Evolutionary conservation across 1,139 yeast species (phyloP).

Genomic region (Diutina scorzettiae): DNA sequence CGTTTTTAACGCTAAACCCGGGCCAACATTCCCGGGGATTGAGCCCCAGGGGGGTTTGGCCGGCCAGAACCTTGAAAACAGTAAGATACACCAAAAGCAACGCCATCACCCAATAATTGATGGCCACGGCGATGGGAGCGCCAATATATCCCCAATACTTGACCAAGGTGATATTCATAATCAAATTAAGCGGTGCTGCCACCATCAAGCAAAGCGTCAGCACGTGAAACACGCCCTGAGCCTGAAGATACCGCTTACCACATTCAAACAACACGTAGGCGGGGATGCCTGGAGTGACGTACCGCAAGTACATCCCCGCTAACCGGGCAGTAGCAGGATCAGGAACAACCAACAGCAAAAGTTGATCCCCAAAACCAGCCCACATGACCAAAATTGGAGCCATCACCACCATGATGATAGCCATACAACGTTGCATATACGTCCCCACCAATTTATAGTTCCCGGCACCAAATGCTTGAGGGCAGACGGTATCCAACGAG

Average conservation of each 20-base stretch:
- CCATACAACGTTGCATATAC: slow-evolving; percentile 42
- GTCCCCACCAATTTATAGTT: slow-evolving; percentile 40
- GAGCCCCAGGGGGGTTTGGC: slow-evolving; percentile 27
- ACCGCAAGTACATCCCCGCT: slow-evolving; percentile 39
- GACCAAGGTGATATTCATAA: slow-evolving; percentile 36
- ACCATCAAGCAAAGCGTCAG: slow-evolving; percentile 38
- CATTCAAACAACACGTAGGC: slow-evolving; percentile 43
- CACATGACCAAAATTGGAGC: slow-evolving; percentile 35
- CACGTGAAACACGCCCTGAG: slow-evolving; percentile 42
- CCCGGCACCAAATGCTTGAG: slow-evolving; percentile 67
- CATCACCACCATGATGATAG: slow-evolving; percentile 39
- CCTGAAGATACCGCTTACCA: slow-evolving; percentile 41
- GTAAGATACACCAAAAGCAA: slow-evolving; percentile 22
- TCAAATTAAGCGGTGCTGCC: slow-evolving; percentile 42
- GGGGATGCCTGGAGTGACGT: slow-evolving; percentile 43
- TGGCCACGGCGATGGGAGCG: slow-evolving; percentile 47
- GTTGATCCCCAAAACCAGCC: slow-evolving; percentile 33
- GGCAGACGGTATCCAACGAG: slow-evolving; percentile 53
- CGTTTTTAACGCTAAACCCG: slow-evolving; percentile 17
- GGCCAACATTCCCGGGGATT: slow-evolving; percentile 30
- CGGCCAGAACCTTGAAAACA: slow-evolving; percentile 23
- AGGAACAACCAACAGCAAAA: slow-evolving; percentile 27
- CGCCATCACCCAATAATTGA: slow-evolving; percentile 47
- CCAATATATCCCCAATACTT: slow-evolving; percentile 36
- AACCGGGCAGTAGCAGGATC: slow-evolving; percentile 38